These are phyloP conservation scores for Purpureocillium takamizusanense DNA, from an alignment of 2,329 filamentous ascomycete species.

Conservation along the genomic window DNA sequence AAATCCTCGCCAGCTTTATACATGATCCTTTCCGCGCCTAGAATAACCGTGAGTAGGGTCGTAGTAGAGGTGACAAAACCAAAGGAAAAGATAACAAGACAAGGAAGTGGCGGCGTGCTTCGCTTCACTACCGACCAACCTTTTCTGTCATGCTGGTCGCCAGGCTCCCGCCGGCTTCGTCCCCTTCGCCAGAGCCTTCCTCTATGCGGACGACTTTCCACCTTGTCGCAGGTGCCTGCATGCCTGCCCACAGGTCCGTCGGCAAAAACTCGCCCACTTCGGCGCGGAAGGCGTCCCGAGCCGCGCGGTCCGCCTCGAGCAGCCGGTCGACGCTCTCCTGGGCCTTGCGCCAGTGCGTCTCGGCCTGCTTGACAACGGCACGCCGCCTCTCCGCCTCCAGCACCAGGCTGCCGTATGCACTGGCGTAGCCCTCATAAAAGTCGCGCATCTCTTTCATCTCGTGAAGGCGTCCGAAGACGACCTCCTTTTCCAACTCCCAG, in stretches of 20 bases:
- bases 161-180: not conserved
- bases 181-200: slow-evolving; percentile 9
- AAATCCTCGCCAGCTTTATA: no score
- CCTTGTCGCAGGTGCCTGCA: slow-evolving; percentile 49
- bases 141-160: slow-evolving; percentile 1
- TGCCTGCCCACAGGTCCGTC: slow-evolving; percentile 75
- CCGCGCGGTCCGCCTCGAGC: slow-evolving; percentile 60
- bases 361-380: slow-evolving; percentile 63
- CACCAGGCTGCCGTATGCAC: slow-evolving; percentile 75
- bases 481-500: slow-evolving; percentile 68
- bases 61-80: no score
- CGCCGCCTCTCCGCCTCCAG: slow-evolving; percentile 74
- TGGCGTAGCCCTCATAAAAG: slow-evolving; percentile 83
- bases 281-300: slow-evolving; percentile 69
- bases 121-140: not conserved
- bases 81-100: no score
- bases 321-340: slow-evolving; percentile 68
- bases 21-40: no score
- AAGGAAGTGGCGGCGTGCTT: not conserved
- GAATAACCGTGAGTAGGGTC: no score
- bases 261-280: slow-evolving; percentile 84
- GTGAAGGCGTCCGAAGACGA: slow-evolving; percentile 57
- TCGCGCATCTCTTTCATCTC: slow-evolving; percentile 69
- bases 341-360: slow-evolving; percentile 67
- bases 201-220: slow-evolving; percentile 38